These are phyloP conservation scores for Coemansia javaensis DNA, from an alignment of 192 early-diverging fungal genomes.

Conservation along the genomic window DNA sequence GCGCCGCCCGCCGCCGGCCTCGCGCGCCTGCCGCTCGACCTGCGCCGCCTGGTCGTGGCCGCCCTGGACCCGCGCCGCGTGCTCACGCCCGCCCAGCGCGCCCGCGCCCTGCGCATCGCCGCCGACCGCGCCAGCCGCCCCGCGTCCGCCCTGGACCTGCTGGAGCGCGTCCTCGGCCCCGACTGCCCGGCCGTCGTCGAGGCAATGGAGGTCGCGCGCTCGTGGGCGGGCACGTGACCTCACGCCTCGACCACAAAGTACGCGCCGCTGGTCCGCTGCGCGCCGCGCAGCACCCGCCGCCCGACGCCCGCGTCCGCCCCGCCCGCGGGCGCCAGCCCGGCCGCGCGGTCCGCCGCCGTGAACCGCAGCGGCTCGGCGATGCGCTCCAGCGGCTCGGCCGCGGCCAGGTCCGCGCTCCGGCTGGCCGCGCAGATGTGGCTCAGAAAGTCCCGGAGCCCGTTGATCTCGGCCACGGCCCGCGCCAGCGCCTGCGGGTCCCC, in stretches of 20 bases:
- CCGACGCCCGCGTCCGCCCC: conserved; percentile 8
- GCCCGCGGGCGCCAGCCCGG: background rate
- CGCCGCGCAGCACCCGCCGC: conserved; percentile 3
- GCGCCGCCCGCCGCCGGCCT: background rate
- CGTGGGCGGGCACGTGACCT: no score
- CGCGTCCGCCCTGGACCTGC: conserved; percentile 2
- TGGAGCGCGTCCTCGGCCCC: conserved; percentile 10
- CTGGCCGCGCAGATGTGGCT: conserved; percentile 24
- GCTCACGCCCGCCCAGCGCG: conserved; percentile 9
- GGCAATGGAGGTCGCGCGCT: conserved; percentile 2
- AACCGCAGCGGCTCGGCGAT: conserved; percentile 31
- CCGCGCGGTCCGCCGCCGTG: conserved; percentile 4
- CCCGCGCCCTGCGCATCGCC: conserved; percentile 15
- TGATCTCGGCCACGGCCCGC: conserved; percentile 11
- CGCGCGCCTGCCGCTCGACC: conserved; percentile 13
- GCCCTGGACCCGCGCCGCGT: conserved; percentile 13
- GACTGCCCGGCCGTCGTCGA: conserved; percentile 19
- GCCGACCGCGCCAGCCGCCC: background rate
- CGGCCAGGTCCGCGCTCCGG: conserved; percentile 14
- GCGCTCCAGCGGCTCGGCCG: conserved; percentile 22
- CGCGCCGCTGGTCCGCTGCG: conserved; percentile 15
- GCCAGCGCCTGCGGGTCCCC: conserved; percentile 1
- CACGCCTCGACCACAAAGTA: conserved; percentile 32
- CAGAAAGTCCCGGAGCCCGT: conserved; percentile 39
- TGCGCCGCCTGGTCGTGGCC: conserved; percentile 8